Evolutionary conservation across 768 basidiomycete species (phyloP).

Genomic region (Peribolospora baueri): DNA sequence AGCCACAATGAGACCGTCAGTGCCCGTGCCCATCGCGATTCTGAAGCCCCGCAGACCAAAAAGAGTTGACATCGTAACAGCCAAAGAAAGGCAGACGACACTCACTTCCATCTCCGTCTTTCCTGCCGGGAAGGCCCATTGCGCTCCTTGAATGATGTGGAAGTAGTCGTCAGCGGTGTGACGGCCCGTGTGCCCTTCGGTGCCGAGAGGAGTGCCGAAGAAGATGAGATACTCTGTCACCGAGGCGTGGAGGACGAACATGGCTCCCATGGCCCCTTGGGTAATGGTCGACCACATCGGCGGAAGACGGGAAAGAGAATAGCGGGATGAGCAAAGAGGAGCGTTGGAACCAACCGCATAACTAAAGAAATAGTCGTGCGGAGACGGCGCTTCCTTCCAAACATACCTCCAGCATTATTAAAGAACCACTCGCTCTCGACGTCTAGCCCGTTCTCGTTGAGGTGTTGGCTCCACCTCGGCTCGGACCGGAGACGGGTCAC

Average conservation of each 20-base stretch:
- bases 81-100: neutral
- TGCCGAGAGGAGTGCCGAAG: constrained; percentile 70
- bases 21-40: neutral
- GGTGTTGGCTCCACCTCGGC: no score
- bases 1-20: neutral
- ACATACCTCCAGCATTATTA: constrained; percentile 69
- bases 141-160: constrained; percentile 76
- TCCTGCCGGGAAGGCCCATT: constrained; percentile 76
- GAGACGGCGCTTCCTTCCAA: constrained; percentile 44
- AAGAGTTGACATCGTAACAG: neutral
- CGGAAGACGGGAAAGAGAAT: neutral
- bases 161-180: constrained; percentile 98
- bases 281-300: neutral
- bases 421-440: constrained; percentile 62
- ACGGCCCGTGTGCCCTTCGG: constrained; percentile 81
- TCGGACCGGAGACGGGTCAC: constrained; percentile 16
- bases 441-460: constrained; percentile 1
- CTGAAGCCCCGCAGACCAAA: neutral
- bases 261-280: constrained; percentile 25
- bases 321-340: neutral
- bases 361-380: neutral
- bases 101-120: constrained; percentile 50
- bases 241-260: constrained; percentile 91
- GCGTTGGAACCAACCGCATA: neutral
- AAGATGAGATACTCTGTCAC: constrained; percentile 82